These are phyloP conservation scores for Tricholoma furcatifolium DNA, from an alignment of 768 basidiomycete species.

Conservation along the genomic window DNA sequence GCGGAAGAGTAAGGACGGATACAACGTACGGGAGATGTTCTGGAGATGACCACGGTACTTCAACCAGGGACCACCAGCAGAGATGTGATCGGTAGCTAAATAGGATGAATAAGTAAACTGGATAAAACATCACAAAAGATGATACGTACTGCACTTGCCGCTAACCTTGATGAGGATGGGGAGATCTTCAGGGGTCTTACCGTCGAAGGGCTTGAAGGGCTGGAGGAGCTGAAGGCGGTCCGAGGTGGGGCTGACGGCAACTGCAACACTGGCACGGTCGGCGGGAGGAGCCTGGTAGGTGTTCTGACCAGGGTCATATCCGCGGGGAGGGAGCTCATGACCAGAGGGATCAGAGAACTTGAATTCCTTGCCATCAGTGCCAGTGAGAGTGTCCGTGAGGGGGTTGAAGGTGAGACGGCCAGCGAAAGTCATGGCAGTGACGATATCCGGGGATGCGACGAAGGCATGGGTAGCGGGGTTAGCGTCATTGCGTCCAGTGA, in stretches of 20 bases:
- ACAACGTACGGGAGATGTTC: constrained; percentile 86
- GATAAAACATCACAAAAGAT: not conserved
- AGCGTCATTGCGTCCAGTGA: constrained; percentile 99
- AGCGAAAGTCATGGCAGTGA: constrained; percentile 95
- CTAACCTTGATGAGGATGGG: constrained; percentile 97
- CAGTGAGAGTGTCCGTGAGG: constrained; percentile 82
- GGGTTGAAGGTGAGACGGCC: constrained; percentile 97
- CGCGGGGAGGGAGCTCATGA: constrained; percentile 89
- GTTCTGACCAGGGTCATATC: constrained; percentile 95
- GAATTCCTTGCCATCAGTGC: constrained; percentile 93
- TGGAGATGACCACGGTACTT: constrained; percentile 99
- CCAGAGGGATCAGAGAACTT: constrained; percentile 93
- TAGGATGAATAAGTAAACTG: constrained; percentile 5
- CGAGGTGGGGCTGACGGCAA: constrained; percentile 80
- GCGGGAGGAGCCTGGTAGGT: constrained; percentile 94
- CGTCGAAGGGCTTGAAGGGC: constrained; percentile 92
- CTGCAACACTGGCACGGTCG: constrained; percentile 80
- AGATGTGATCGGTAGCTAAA: constrained; percentile 88
- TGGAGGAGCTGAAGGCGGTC: constrained; percentile 89
- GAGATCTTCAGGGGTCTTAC: constrained; percentile 84
- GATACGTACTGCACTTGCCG: constrained; percentile 93
- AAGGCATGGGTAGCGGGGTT: constrained; percentile 99
- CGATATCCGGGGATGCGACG: constrained; percentile 91
- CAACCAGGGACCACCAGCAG: constrained; percentile 98
- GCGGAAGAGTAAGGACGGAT: constrained; percentile 6